Conservation (phyloP, 108 stramenopile genomes). For the Cyclotella baltica region DNA sequence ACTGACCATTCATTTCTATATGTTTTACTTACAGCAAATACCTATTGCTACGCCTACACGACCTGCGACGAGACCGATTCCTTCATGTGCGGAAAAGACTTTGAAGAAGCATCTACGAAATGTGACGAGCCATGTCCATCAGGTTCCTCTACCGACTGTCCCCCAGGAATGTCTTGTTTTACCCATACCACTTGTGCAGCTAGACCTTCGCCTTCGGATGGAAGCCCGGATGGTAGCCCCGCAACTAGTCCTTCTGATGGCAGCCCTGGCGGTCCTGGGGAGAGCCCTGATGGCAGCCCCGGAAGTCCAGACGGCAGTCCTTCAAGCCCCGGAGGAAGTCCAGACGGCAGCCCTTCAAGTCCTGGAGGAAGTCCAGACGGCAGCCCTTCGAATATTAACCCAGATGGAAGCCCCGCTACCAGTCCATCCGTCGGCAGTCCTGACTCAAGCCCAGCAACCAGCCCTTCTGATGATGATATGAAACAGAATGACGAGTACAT, state of each 20-base stretch:
- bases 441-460: slow-evolving; percentile 4
- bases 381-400: slow-evolving; percentile 1
- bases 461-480: slow-evolving; percentile 17
- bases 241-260: not conserved
- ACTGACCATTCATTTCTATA: not conserved
- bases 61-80: slow-evolving; percentile 54
- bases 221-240: slow-evolving; percentile 1
- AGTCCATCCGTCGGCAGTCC: slow-evolving; percentile 4
- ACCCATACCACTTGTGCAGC: slow-evolving; percentile 81
- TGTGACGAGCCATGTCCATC: slow-evolving; percentile 78
- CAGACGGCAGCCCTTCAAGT: not conserved
- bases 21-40: slow-evolving; percentile 6
- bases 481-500: slow-evolving; percentile 14
- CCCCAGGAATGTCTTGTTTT: slow-evolving; percentile 71
- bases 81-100: slow-evolving; percentile 75
- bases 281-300: not conserved
- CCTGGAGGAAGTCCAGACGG: not conserved
- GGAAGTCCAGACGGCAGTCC: not conserved
- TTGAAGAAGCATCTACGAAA: slow-evolving; percentile 75
- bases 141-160: slow-evolving; percentile 74
- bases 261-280: not conserved
- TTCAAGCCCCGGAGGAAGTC: slow-evolving; percentile 1
- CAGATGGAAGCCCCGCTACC: slow-evolving; percentile 1
- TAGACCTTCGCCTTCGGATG: slow-evolving; percentile 2
- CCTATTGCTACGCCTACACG: slow-evolving; percentile 56